Base-by-base conservation (phyloP, 257 asterid species). In the Penstemon davidsonii region DNA sequence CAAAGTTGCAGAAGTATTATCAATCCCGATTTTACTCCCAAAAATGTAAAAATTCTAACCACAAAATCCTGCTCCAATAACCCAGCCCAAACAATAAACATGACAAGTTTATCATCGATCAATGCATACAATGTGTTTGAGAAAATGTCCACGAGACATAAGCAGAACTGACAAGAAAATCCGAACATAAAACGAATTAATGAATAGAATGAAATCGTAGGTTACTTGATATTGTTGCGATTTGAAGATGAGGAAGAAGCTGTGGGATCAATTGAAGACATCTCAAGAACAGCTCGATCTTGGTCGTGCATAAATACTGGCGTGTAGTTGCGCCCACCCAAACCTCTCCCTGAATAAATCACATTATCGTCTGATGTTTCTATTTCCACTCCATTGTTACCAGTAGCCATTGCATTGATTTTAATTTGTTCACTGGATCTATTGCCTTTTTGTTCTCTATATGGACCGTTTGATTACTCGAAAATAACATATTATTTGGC, bases 231-330 rank as follows among this genome's bases (percentile, higher is more conserved):
- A 78, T 86, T 76, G 68, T 58, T 62, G 12, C 71, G 75, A 43
- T 44, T 33, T n/a, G 85, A 72, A 66, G 72, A 78, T 41, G 88
- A 76, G 10, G 88, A 82, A 68, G 90, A 78, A 15, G 78, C 77
- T 50, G 47, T 64, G 8, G 87, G 95, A 73, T 83, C 86, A 67
- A 85, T 71, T 9, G 89, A 78, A 33, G 95, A 78, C 89, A 87
- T 87, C 83, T 87, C 91, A 8, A 85, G 71, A 50, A 83, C 86
- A 50, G 91, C 95, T 39, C 87, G 88, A 81, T 86, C 87, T 36
- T 76, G 64, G 67, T 87, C 89, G 58, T 87, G 86, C 6, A 91
- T 91, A 71, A 85, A 84, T 2, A 87, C 91, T 13, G 95, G 91
- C 55, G 81, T 76, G 80, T 87, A 87, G 79, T 83, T 82, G 56